Evolutionary conservation across 495 filamentous ascomycete genomes (phyloP).

Genomic region (Wilcoxina mikolae): DNA sequence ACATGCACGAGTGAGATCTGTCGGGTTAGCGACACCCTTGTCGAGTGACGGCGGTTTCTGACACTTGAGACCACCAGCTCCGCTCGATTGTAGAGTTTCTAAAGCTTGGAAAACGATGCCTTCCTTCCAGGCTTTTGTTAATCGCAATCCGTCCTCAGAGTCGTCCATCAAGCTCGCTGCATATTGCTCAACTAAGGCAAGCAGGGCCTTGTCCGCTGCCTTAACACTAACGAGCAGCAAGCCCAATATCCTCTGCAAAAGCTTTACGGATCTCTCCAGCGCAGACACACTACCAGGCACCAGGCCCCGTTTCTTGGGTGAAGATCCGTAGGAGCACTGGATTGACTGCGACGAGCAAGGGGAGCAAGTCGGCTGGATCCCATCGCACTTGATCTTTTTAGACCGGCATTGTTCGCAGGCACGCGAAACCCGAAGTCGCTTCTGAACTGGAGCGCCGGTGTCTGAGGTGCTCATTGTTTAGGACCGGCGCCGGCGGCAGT

Average conservation of each 20-base stretch:
- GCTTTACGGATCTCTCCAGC: conserved; percentile 35
- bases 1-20: not conserved
- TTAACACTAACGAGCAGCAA: conserved; percentile 30
- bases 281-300: conserved; percentile 50
- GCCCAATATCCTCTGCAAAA: conserved; percentile 28
- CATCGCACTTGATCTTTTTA: conserved; percentile 54
- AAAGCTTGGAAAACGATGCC: conserved; percentile 9
- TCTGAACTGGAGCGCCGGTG: conserved; percentile 7
- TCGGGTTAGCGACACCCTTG: not conserved
- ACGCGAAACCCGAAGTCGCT: conserved; percentile 48
- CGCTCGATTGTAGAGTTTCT: conserved; percentile 4
- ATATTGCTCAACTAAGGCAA: conserved; percentile 6
- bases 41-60: not conserved
- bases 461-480: conserved; percentile 4
- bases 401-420: conserved; percentile 55
- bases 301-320: conserved; percentile 57
- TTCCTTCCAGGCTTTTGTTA: conserved; percentile 13
- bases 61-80: not conserved
- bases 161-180: conserved; percentile 6
- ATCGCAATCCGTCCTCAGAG: conserved; percentile 7
- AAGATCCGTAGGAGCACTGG: conserved; percentile 51
- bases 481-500: not conserved
- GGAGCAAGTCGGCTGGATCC: conserved; percentile 44
- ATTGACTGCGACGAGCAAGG: conserved; percentile 47
- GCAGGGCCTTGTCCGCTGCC: conserved; percentile 28